Base-by-base conservation (phyloP, 2,329 filamentous ascomycete genomes). In the Fusarium abutilonis region DNA sequence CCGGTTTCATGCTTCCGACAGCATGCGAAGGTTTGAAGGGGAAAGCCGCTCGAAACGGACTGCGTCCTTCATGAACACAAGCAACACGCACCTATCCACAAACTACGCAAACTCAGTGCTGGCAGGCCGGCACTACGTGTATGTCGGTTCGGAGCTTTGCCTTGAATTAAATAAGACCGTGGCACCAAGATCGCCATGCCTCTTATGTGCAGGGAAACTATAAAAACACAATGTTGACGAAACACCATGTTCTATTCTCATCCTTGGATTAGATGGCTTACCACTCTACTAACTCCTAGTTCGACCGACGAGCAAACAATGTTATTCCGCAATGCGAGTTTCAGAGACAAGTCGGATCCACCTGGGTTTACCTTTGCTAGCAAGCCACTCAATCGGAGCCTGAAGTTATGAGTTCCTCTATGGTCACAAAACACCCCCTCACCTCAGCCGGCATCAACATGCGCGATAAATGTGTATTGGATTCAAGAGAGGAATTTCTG, bases 261-360 rank as follows among this genome's bases (percentile, higher is more conserved):
- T 26, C 23, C 23, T 26, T 51, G 38, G 45, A 60, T 52, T 39
- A 59, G 19, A 21, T 56, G 43, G 38, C 42, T 49, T 32, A 17
- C 31, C 19, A 4, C 51, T 63, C 34, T 29, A 13, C 31, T 42
- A 17, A 31, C 35, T 51, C 34, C 51, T 56, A 26, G 23, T 8
- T 60, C 41, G 55, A 29, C 40, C 13, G 21, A 34, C 15, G 21
- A 45, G 39, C 23, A 32, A 34, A 63, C 34, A 44, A 63, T 43
- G 38, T 23, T 60, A 35, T 56, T 42, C 49, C 39, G 23, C 40
- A 56, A 47, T 46, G 38, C 31, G 42, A 61, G 47, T 59, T 64
- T 63, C 52, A 51, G 52, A 48, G 40, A 47, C 35, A 61, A n/a
- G 40, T 52, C 34, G 65, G 62, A 64, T 69, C 66, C 66, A 69